Evolutionary conservation across 192 early-diverging fungal species (phyloP).

Genomic region (Umbelopsis ramanniana): DNA sequence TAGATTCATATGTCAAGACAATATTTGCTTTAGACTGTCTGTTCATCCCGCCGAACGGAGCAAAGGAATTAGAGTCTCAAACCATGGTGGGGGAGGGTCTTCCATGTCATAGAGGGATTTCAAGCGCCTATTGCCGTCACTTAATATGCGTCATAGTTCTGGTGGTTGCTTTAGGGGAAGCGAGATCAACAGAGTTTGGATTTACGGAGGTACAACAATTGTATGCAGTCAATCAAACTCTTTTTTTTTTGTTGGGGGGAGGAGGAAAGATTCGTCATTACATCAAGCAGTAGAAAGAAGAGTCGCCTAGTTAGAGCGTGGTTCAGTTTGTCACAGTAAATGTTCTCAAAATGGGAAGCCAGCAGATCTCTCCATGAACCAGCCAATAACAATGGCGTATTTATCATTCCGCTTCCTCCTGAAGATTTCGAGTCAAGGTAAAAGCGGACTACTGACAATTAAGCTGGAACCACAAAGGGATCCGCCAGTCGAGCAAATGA

Average conservation of each 20-base stretch:
- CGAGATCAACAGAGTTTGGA: background rate
- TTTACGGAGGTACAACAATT: background rate
- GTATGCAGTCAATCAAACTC: slow-evolving; percentile 20
- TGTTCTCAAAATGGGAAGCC: slow-evolving; percentile 7
- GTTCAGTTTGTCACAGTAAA: slow-evolving; percentile 11
- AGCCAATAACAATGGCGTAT: background rate
- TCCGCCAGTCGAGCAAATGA: background rate
- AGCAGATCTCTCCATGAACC: background rate
- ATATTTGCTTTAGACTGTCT: background rate
- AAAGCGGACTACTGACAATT: background rate
- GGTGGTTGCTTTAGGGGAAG: background rate
- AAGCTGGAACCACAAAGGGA: slow-evolving; percentile 3
- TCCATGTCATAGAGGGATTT: too few species aligned
- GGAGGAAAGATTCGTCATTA: slow-evolving; percentile 8
- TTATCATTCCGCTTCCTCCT: slow-evolving; percentile 9
- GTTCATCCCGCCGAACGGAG: background rate
- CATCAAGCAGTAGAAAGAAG: background rate
- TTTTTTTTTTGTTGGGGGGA: slow-evolving; percentile 21
- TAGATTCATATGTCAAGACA: background rate
- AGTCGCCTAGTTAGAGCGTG: background rate
- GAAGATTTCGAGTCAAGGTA: background rate
- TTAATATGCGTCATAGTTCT: background rate
- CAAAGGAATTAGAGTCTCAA: background rate
- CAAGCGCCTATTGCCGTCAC: background rate
- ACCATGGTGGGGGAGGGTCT: too few species aligned